These are phyloP conservation scores for Pyrus pyrifolia DNA, from an alignment of 306 rosid species.

Conservation along the genomic window DNA sequence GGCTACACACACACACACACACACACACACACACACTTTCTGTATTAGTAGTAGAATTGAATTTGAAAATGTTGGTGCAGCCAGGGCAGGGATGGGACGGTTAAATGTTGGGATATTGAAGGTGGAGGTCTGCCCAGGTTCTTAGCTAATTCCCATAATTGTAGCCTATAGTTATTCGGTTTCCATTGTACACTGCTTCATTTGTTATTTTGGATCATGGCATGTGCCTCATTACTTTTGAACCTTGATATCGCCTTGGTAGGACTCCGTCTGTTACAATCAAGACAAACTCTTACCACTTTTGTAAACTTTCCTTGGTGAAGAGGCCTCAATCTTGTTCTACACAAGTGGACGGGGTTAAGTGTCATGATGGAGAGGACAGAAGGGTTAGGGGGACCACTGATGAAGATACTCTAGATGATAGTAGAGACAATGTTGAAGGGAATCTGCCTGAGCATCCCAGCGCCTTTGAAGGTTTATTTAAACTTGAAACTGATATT, in stretches of 20 bases:
- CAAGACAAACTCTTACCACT: conserved; percentile 73
- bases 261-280: conserved; percentile 69
- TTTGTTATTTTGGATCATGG: background rate
- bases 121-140: conserved; percentile 75
- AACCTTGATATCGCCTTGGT: background rate
- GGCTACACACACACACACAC: background rate
- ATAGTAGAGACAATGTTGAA: conserved; percentile 15
- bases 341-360: conserved; percentile 14
- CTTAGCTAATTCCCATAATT: background rate
- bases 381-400: conserved; percentile 22
- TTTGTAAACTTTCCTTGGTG: conserved; percentile 78
- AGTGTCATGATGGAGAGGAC: conserved; percentile 13
- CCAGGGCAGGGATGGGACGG: conserved; percentile 98
- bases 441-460: conserved; percentile 24
- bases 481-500: conserved; percentile 12
- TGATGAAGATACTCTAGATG: conserved; percentile 18
- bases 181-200: background rate
- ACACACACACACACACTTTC: no score
- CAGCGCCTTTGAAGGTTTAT: conserved; percentile 42
- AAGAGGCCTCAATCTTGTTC: conserved; percentile 38
- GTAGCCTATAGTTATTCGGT: background rate
- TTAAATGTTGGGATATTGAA: conserved; percentile 78
- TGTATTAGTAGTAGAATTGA: background rate
- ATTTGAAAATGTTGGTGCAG: conserved; percentile 29
- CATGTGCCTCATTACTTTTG: background rate